Evolutionary conservation across 495 filamentous ascomycete genomes (phyloP).

Genomic region (Bombardia bombarda): DNA sequence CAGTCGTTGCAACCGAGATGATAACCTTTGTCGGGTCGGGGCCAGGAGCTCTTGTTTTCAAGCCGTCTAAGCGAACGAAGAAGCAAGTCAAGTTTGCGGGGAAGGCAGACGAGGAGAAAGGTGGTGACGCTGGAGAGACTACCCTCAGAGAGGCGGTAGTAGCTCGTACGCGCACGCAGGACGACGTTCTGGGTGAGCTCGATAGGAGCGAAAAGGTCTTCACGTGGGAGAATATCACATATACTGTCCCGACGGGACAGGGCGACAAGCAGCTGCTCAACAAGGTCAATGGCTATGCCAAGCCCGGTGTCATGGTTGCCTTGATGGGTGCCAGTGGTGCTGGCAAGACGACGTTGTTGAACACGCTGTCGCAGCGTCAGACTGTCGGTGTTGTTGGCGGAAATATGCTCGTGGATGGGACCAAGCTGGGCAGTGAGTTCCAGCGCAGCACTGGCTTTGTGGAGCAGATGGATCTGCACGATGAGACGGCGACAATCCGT

Average conservation of each 20-base stretch:
- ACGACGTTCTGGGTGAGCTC: constrained; percentile 7
- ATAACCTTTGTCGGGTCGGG: constrained; percentile 33
- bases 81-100: constrained; percentile 18
- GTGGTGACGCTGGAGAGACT: constrained; percentile 11
- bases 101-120: constrained; percentile 38
- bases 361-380: constrained; percentile 68
- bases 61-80: constrained; percentile 19
- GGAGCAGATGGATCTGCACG: constrained; percentile 81
- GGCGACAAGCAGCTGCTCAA: constrained; percentile 58
- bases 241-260: constrained; percentile 56
- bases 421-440: constrained; percentile 58
- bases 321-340: constrained; percentile 82
- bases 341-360: constrained; percentile 62
- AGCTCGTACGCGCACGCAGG: constrained; percentile 20
- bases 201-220: constrained; percentile 32
- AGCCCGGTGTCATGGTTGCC: constrained; percentile 73
- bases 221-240: constrained; percentile 54
- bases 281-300: constrained; percentile 65
- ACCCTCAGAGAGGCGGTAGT: constrained; percentile 20
- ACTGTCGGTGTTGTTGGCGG: constrained; percentile 63
- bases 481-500: constrained; percentile 76
- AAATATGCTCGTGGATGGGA: constrained; percentile 73
- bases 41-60: constrained; percentile 25
- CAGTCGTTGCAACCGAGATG: constrained; percentile 53
- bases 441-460: constrained; percentile 78